These are phyloP conservation scores for Adansonia madagascariensis DNA, from an alignment of 441 rosid genomes.

Conservation along the genomic window DNA sequence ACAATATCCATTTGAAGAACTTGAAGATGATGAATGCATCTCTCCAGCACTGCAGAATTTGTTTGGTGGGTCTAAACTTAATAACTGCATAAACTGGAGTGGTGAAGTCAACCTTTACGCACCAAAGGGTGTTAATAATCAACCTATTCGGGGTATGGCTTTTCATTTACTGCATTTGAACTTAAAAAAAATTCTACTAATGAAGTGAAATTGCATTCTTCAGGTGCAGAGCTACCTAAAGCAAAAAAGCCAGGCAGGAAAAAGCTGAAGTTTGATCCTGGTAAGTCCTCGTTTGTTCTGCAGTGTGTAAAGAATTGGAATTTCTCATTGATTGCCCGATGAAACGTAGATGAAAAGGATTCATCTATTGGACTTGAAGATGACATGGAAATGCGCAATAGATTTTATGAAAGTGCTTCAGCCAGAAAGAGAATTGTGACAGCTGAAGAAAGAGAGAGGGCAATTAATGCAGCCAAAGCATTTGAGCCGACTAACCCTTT, in stretches of 20 bases:
- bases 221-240: constrained; percentile 46
- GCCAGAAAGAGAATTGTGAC: constrained; percentile 91
- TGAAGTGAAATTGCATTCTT: constrained; percentile 38
- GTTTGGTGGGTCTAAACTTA: constrained; percentile 55
- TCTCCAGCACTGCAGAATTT: constrained; percentile 66
- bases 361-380: constrained; percentile 49
- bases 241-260: constrained; percentile 77
- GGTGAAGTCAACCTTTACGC: constrained; percentile 44
- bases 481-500: constrained; percentile 91
- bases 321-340: constrained; percentile 29
- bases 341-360: constrained; percentile 53
- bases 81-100: constrained; percentile 39
- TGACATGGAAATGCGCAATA: constrained; percentile 65
- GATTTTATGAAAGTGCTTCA: constrained; percentile 94
- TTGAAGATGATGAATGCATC: constrained; percentile 80
- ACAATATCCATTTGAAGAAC: constrained; percentile 75
- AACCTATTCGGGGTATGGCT: constrained; percentile 40
- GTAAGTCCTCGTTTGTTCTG: constrained; percentile 51
- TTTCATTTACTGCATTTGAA: constrained; percentile 36
- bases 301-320: constrained; percentile 23
- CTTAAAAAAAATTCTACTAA: constrained; percentile 35
- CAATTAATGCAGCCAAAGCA: constrained; percentile 84
- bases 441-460: constrained; percentile 91
- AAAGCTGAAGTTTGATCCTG: constrained; percentile 65
- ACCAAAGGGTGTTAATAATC: constrained; percentile 40